A percentile compares a stretch with the other conserved stretches of the same genome.
Conservation (phyloP, 2,329 filamentous ascomycete genomes). For the Monosporascus ibericus region DNA sequence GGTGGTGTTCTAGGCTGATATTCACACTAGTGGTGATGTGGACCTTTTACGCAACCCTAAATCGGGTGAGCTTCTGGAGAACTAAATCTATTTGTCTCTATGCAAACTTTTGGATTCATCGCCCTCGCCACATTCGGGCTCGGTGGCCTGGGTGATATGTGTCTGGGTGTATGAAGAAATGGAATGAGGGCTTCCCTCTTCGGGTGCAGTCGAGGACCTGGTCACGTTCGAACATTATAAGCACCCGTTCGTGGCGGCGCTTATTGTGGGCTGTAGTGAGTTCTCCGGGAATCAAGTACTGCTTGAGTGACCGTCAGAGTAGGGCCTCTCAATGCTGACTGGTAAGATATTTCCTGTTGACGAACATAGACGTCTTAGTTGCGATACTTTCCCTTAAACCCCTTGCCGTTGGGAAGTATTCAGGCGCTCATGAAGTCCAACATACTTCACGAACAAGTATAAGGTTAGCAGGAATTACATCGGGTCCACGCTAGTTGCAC, state of each 20-base stretch:
- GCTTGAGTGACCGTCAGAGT: neutral
- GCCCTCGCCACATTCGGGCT: neutral
- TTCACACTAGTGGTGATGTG: no score
- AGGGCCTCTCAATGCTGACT: neutral
- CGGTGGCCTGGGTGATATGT: neutral
- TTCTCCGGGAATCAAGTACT: neutral
- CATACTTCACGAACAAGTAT: neutral
- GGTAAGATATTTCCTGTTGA: neutral
- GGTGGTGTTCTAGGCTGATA: no score
- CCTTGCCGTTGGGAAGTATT: neutral
- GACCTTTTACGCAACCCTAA: no score
- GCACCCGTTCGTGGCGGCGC: conserved; percentile 2
- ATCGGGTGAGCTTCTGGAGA: no score
- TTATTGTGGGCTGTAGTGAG: neutral
- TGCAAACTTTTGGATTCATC: neutral
- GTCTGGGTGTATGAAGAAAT: neutral
- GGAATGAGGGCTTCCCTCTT: conserved; percentile 3
- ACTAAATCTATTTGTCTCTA: neutral
- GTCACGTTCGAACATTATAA: conserved; percentile 20
- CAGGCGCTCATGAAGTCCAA: neutral
- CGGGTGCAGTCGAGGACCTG: conserved; percentile 24
- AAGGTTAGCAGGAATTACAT: neutral
- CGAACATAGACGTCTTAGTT: neutral
- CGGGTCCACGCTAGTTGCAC: neutral
- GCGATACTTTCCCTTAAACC: neutral